Conservation (phyloP, 441 rosid species). For the Adansonia madagascariensis region DNA sequence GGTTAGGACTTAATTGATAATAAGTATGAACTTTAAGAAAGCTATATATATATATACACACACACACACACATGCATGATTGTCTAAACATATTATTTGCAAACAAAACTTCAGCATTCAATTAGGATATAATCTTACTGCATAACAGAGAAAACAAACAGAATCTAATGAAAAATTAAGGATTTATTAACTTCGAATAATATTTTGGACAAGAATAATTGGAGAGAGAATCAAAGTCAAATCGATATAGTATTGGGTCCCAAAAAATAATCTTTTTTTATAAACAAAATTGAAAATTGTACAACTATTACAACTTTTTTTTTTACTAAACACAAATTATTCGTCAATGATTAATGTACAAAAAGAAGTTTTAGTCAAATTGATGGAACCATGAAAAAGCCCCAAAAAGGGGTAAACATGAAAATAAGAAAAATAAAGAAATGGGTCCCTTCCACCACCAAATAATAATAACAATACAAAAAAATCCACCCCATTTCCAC, state of each 20-base stretch:
- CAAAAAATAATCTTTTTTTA: background rate
- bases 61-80: background rate
- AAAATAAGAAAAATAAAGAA: background rate
- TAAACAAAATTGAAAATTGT: background rate
- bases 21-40: background rate
- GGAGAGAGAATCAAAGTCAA: background rate
- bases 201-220: background rate
- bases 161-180: background rate
- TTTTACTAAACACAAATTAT: background rate
- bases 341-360: slow-evolving; percentile 11
- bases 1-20: background rate
- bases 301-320: background rate
- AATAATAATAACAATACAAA: background rate
- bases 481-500: slow-evolving; percentile 19
- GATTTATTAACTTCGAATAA: background rate
- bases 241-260: background rate
- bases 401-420: background rate
- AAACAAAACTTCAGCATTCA: background rate
- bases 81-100: background rate
- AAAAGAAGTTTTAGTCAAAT: background rate
- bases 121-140: background rate
- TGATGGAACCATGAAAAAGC: slow-evolving; percentile 24
- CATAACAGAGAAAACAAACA: background rate
- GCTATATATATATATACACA: background rate
- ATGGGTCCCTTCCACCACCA: slow-evolving; percentile 25